Percentiles rank a stretch among this genome's conserved stretches.
Conservation (phyloP, 371 early-diverging fungal genomes). For the Mortierella sp. region DNA sequence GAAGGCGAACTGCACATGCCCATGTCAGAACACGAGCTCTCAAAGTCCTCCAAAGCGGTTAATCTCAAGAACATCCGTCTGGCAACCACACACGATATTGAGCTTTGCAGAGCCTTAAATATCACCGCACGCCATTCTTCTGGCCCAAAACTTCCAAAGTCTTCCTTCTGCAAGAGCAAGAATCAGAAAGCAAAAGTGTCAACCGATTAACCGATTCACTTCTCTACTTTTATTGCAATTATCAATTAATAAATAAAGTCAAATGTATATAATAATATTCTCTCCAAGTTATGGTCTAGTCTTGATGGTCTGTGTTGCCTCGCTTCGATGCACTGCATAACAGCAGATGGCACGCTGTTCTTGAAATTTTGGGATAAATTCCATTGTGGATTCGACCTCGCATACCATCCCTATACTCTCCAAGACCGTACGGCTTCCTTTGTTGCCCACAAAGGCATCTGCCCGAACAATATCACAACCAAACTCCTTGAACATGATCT, state of each 20-base stretch:
- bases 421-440: constrained; percentile 32
- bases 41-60: constrained; percentile 41
- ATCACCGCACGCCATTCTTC: background rate
- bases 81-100: constrained; percentile 22
- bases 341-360: constrained; percentile 18
- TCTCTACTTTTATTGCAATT: background rate
- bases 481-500: constrained; percentile 33
- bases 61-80: constrained; percentile 46
- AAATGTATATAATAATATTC: background rate
- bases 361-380: constrained; percentile 36
- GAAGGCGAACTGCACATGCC: constrained; percentile 19
- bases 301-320: constrained; percentile 12
- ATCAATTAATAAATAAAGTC: background rate
- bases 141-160: constrained; percentile 1
- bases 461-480: constrained; percentile 36
- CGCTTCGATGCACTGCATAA: constrained; percentile 29
- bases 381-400: constrained; percentile 21
- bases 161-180: background rate
- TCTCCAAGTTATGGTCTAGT: background rate
- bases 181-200: background rate
- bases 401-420: constrained; percentile 28
- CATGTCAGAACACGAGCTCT: constrained; percentile 50
- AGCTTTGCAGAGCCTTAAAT: constrained; percentile 9
- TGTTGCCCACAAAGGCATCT: constrained; percentile 23
- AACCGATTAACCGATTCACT: background rate